Conservation (phyloP, 306 rosid species). For the Potentilla sterilis region DNA sequence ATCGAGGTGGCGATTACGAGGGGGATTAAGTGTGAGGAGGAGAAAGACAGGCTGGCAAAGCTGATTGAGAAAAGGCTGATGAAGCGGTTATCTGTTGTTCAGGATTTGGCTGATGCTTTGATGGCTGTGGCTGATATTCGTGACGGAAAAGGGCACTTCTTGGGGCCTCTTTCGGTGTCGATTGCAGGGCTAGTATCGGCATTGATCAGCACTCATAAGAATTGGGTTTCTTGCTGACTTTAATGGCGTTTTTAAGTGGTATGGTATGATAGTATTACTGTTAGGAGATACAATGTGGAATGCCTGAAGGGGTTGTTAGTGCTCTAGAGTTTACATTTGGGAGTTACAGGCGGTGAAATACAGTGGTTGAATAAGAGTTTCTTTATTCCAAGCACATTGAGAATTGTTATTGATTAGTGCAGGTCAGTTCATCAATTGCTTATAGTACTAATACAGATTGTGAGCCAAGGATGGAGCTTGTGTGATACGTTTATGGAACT, state of each 20-base stretch:
- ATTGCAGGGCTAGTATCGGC: constrained; percentile 79
- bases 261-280: not conserved
- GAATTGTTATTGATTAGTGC: not conserved
- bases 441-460: not conserved
- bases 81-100: constrained; percentile 76
- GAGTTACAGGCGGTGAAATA: not conserved
- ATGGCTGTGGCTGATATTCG: constrained; percentile 77
- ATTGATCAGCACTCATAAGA: constrained; percentile 79
- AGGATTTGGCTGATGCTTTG: constrained; percentile 79
- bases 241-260: constrained; percentile 15
- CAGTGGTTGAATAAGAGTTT: not conserved
- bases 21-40: constrained; percentile 36
- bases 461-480: not conserved
- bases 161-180: constrained; percentile 55
- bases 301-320: not conserved
- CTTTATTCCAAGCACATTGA: not conserved
- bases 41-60: constrained; percentile 40
- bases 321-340: not conserved
- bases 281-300: not conserved
- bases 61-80: constrained; percentile 54
- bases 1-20: constrained; percentile 38
- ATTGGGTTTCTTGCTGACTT: constrained; percentile 74
- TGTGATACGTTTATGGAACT: too few species aligned
- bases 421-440: not conserved
- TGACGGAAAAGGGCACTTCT: constrained; percentile 54